phyloP scores from a whole-genome alignment of 306 rosid genomes.

The Begonia fuchsioides region DNA sequence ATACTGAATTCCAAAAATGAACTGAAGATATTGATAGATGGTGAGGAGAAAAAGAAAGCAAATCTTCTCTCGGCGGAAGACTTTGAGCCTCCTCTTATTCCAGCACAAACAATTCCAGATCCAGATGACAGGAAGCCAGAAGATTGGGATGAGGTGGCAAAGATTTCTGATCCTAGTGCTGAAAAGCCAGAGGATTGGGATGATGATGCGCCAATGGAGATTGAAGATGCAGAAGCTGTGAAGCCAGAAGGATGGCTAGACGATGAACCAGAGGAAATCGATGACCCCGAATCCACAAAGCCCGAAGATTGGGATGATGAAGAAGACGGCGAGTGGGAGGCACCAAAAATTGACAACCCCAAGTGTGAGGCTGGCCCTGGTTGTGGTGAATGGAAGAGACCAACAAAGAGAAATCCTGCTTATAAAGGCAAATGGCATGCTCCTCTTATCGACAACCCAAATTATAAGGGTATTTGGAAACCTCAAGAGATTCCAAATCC shows the following conservation, averaged over 20 bases:
- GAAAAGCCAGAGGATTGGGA: slow-evolving; percentile 98
- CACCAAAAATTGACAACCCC: slow-evolving; percentile 68
- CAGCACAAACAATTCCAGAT: slow-evolving; percentile 78
- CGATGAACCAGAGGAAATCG: too few relatives aligned
- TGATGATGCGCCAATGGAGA: slow-evolving; percentile 91
- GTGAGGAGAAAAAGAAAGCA: slow-evolving; percentile 38
- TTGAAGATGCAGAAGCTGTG: too few relatives aligned
- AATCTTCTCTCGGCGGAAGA: slow-evolving; percentile 66
- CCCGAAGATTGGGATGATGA: too few relatives aligned
- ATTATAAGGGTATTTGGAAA: too few relatives aligned
- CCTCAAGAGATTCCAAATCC: slow-evolving; percentile 82
- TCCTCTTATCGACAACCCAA: too few relatives aligned
- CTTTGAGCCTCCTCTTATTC: slow-evolving; percentile 76
- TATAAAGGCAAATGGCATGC: too few relatives aligned
- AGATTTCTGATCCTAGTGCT: slow-evolving; percentile 71
- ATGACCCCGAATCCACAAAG: slow-evolving; percentile 63
- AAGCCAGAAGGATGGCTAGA: too few relatives aligned
- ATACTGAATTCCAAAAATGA: slow-evolving; percentile 36
- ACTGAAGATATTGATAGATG: slow-evolving; percentile 27
- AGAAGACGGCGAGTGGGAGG: slow-evolving; percentile 90
- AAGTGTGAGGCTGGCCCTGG: slow-evolving; percentile 70
- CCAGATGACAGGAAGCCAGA: slow-evolving; percentile 94
- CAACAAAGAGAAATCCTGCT: too few relatives aligned
- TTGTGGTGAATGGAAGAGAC: slow-evolving; percentile 91
- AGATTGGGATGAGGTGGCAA: slow-evolving; percentile 95